These are phyloP conservation scores for Penicillium cataractarum DNA, from an alignment of 495 filamentous ascomycete genomes.

Conservation along the genomic window DNA sequence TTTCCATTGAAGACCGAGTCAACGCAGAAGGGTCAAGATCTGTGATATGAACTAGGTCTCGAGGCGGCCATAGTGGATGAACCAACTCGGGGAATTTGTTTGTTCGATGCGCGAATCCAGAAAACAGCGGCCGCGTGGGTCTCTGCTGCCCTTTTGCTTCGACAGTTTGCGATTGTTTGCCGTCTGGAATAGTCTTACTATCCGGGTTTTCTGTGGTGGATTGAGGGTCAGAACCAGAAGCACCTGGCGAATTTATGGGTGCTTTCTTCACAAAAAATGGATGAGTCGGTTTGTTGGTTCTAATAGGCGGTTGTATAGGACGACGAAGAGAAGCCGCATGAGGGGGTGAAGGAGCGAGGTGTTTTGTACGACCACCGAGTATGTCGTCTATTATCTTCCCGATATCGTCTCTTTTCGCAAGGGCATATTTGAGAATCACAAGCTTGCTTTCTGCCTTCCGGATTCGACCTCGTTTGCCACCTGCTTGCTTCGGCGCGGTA, in stretches of 20 bases:
- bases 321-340: constrained; percentile 3
- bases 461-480: constrained; percentile 25
- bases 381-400: constrained; percentile 58
- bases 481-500: constrained; percentile 29
- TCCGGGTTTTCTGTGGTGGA: neutral
- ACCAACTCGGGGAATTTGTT: constrained; percentile 62
- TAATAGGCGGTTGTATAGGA: constrained; percentile 14
- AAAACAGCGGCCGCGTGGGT: constrained; percentile 11
- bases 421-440: constrained; percentile 51
- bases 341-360: neutral
- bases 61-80: constrained; percentile 71
- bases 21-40: constrained; percentile 6
- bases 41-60: constrained; percentile 61
- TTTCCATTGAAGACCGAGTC: neutral
- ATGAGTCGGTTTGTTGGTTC: constrained; percentile 63
- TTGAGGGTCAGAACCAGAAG: neutral
- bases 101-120: constrained; percentile 33
- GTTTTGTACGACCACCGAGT: constrained; percentile 32
- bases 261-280: constrained; percentile 73
- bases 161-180: constrained; percentile 11
- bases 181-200: constrained; percentile 28
- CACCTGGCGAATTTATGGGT: constrained; percentile 16
- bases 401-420: constrained; percentile 23
- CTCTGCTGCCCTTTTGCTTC: constrained; percentile 8
- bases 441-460: constrained; percentile 34